Evolutionary conservation across 352 stramenopile genomes (phyloP).

Genomic region (Phytophthora multivora): DNA sequence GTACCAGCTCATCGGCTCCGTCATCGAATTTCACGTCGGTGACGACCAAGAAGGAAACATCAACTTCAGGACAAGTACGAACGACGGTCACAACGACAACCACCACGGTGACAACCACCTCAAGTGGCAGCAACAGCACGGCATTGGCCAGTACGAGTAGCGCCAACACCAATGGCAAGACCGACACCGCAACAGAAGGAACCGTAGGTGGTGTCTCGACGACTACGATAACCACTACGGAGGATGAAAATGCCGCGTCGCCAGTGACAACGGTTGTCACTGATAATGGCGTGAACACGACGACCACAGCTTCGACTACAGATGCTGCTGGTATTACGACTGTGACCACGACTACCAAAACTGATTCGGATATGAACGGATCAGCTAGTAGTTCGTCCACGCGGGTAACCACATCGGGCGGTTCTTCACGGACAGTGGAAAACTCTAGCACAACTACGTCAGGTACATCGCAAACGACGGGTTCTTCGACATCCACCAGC

Average conservation of each 20-base stretch:
- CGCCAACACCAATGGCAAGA: conserved; percentile 3
- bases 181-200: conserved; percentile 4
- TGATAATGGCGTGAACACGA: conserved; percentile 26
- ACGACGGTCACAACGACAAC: conserved; percentile 27
- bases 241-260: conserved; percentile 12
- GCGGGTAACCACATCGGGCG: conserved; percentile 7
- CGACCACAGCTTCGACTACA: conserved; percentile 14
- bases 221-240: conserved; percentile 17
- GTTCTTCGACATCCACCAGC: conserved; percentile 8
- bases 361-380: conserved; percentile 17
- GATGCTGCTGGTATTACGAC: conserved; percentile 24
- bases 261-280: conserved; percentile 23
- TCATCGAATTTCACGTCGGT: conserved; percentile 19
- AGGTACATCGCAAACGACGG: background rate
- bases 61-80: conserved; percentile 13
- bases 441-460: conserved; percentile 14
- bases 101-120: conserved; percentile 28
- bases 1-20: background rate
- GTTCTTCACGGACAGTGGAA: conserved; percentile 1
- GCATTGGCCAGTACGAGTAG: too few species aligned
- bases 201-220: conserved; percentile 13
- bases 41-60: conserved; percentile 27
- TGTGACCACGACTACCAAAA: conserved; percentile 18
- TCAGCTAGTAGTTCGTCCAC: conserved; percentile 22
- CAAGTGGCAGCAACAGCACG: conserved; percentile 12